Conservation (phyloP, 2,329 filamentous ascomycete genomes). For the Raffaelea albimanens region DNA sequence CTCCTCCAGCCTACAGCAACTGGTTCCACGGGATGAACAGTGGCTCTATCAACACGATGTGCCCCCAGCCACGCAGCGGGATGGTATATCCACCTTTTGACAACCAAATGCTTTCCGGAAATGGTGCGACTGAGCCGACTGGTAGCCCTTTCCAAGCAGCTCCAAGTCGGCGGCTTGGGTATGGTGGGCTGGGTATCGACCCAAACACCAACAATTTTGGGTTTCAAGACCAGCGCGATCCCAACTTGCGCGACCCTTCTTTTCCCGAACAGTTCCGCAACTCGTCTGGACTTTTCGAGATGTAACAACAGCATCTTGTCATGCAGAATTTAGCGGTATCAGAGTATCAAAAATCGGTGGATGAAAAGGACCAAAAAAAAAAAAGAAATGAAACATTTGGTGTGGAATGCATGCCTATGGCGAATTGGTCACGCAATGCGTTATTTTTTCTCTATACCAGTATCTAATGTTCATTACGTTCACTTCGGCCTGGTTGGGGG, state of each 20-base stretch:
- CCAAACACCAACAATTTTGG: conserved; percentile 8
- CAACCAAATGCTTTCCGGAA: conserved; percentile 4
- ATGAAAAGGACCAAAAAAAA: not conserved
- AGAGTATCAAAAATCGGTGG: too few relatives aligned
- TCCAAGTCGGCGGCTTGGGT: conserved; percentile 17
- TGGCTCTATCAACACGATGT: conserved; percentile 3
- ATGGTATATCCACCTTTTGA: conserved; percentile 19
- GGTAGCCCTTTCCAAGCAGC: conserved; percentile 17
- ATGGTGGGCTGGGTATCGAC: conserved; percentile 7
- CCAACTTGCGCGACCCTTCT: conserved; percentile 3
- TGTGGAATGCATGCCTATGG: conserved; percentile 2
- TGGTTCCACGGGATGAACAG: conserved; percentile 4
- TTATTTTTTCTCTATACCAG: not conserved
- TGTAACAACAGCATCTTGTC: conserved; percentile 1
- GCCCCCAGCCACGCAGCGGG: conserved; percentile 6
- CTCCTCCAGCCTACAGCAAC: conserved; percentile 1
- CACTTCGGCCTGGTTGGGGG: not conserved
- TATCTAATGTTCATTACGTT: conserved; percentile 3
- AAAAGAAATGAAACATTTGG: not conserved
- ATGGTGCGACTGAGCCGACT: conserved; percentile 13
- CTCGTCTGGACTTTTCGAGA: conserved; percentile 6
- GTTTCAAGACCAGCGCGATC: conserved; percentile 7
- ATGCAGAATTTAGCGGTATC: not conserved
- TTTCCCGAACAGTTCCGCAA: conserved; percentile 6
- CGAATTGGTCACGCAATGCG: not conserved